A percentile compares a stretch with the other conserved stretches of the same genome.
Evolutionary conservation across 768 basidiomycete species (phyloP).

Genomic region (Leccinum aurantiacum): DNA sequence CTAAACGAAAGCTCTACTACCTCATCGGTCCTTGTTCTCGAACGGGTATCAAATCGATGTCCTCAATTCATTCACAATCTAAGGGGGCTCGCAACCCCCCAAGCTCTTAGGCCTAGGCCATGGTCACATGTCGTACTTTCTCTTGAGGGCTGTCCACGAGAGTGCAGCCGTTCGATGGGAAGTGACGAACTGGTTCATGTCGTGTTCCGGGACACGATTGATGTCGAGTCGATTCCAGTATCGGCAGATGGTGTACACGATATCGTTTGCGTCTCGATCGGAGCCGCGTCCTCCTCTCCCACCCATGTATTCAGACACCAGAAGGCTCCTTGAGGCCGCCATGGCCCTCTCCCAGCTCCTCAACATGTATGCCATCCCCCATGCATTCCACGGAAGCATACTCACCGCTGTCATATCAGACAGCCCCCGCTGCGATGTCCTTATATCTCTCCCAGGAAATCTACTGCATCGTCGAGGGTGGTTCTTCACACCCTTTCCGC

Average conservation of each 20-base stretch:
- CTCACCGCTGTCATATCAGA: constrained; percentile 70
- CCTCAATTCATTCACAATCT: constrained; percentile 1
- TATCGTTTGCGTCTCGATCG: constrained; percentile 77
- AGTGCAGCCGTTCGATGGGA: constrained; percentile 59
- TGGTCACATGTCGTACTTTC: constrained; percentile 64
- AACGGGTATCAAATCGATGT: constrained; percentile 30
- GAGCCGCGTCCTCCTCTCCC: constrained; percentile 47
- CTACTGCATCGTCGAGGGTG: constrained; percentile 78
- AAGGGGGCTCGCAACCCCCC: neutral
- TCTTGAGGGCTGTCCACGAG: constrained; percentile 73
- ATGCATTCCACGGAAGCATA: constrained; percentile 80
- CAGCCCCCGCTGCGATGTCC: constrained; percentile 62
- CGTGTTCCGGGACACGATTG: constrained; percentile 82
- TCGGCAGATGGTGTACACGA: constrained; percentile 63
- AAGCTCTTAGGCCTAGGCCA: neutral
- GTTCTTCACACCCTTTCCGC: constrained; percentile 72
- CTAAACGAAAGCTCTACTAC: constrained; percentile 15
- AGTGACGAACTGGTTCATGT: constrained; percentile 76
- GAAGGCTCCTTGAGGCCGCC: constrained; percentile 76
- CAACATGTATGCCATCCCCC: constrained; percentile 55
- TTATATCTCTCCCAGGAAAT: constrained; percentile 63
- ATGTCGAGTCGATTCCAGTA: constrained; percentile 85
- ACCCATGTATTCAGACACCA: constrained; percentile 63
- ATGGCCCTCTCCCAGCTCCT: constrained; percentile 69
- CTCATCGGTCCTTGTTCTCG: constrained; percentile 15